These are phyloP conservation scores for Phytophthora quininea DNA, from an alignment of 352 stramenopile species.

Conservation along the genomic window DNA sequence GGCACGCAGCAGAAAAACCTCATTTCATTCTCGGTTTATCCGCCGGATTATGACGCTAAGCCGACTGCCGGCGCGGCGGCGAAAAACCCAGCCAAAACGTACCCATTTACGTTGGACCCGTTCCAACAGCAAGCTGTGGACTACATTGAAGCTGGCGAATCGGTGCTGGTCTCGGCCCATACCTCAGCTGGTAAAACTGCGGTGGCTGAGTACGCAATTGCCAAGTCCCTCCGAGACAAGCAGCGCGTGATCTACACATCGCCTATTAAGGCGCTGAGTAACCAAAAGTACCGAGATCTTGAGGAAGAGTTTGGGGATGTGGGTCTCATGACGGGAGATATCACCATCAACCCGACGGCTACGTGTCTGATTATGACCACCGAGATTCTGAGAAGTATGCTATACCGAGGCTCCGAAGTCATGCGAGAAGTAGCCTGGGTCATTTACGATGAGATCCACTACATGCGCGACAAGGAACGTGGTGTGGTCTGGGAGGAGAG, in stretches of 20 bases:
- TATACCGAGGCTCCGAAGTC: conserved; percentile 98
- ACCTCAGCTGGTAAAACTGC: conserved; percentile 98
- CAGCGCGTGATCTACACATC: conserved; percentile 99
- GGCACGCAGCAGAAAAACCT: conserved; percentile 96
- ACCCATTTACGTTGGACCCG: conserved; percentile 98
- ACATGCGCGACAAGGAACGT: conserved; percentile 99
- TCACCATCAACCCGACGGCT: conserved; percentile 99
- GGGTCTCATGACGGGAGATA: conserved; percentile 99
- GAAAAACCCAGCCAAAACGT: conserved; percentile 95
- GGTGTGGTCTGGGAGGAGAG: conserved; percentile 99
- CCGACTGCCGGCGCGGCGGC: conserved; percentile 53
- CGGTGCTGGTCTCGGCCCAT: conserved; percentile 98
- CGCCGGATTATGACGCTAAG: conserved; percentile 61
- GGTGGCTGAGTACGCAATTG: conserved; percentile 99
- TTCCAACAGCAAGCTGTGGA: conserved; percentile 97
- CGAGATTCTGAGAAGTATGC: conserved; percentile 97
- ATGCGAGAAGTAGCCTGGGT: conserved; percentile 99
- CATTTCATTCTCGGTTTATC: conserved; percentile 94
- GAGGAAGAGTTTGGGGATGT: conserved; percentile 95
- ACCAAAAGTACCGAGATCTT: conserved; percentile 99
- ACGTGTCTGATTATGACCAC: conserved; percentile 98
- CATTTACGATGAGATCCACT: conserved; percentile 99
- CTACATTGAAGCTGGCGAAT: conserved; percentile 97
- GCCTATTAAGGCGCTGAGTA: conserved; percentile 99
- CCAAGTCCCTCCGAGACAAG: conserved; percentile 94